Base-by-base conservation (phyloP, 768 basidiomycete species). In the Brasilioporus rufonigricans region DNA sequence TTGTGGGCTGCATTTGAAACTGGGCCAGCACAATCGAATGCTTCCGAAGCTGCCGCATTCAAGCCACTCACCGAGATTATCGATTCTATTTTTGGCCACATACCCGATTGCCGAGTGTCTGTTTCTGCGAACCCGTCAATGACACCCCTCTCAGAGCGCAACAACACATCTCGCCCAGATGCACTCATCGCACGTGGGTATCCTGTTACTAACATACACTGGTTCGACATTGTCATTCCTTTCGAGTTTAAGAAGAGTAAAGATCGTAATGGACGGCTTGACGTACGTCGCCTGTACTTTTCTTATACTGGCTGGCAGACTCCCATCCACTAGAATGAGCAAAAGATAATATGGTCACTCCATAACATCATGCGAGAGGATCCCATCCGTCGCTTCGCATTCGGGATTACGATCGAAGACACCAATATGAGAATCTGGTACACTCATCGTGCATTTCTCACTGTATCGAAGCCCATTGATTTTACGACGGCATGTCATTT, bases 321-420 rank as follows among this genome's bases (percentile, higher is more conserved):
- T 7, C 35, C 48, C 5, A 48, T 53, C 8, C n/a, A 19, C 23
- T 5, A 64, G 62, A 57, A 61, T 19, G 31, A 55, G 39, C 4
- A 1, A 19, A 61, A 72, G 58, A 50, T 70, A 1, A 50, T 73
- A 21, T 68, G 66, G 66, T 62, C 56, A 43, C 40, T 69, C 19
- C 57, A 63, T 24, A 55, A 64, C 18, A 61, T 64, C 41, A 68
- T 74, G 66, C 55, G 56, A 2, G 55, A 64, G 33, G 73, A 73
- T 47, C 66, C 58, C 0, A 2, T 66, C 67, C 31, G 54, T 59
- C 6, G 1, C 5, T 67, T 69, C 31, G 52, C 59, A 3, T 63
- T 68, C 19, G 71, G 70, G 0, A 63, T 72, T 23, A 70, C 65
- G 0, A 51, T 70, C 16, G 65, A 72, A 48, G 59, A 65, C 41